These are phyloP conservation scores for Suillus subluteus DNA, from an alignment of 768 basidiomycete genomes.

Conservation along the genomic window DNA sequence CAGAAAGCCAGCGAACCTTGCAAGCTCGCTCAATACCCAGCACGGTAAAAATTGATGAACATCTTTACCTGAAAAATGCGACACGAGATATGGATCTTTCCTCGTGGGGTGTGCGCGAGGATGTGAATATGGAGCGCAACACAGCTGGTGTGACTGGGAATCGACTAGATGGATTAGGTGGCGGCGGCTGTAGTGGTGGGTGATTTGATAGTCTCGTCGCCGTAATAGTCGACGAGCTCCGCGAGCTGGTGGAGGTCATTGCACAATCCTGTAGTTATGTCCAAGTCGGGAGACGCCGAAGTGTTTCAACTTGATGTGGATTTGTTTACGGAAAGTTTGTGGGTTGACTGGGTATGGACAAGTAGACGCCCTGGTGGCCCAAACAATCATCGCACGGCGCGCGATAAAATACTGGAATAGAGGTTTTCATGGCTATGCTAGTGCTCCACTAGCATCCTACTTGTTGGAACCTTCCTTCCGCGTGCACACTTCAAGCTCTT, in stretches of 20 bases:
- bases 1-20: slow-evolving; percentile 80
- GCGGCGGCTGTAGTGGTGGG: slow-evolving; percentile 40
- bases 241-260: slow-evolving; percentile 44
- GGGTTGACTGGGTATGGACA: slow-evolving; percentile 5
- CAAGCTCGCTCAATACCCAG: slow-evolving; percentile 4
- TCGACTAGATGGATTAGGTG: slow-evolving; percentile 54
- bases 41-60: slow-evolving; percentile 10
- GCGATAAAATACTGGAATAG: background rate
- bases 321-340: background rate
- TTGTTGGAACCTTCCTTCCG: background rate
- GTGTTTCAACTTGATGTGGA: background rate
- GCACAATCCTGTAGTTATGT: slow-evolving; percentile 3
- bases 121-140: slow-evolving; percentile 82
- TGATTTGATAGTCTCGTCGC: slow-evolving; percentile 36
- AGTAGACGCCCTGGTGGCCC: slow-evolving; percentile 4
- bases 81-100: slow-evolving; percentile 84
- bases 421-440: background rate
- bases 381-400: background rate
- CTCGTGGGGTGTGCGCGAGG: slow-evolving; percentile 78
- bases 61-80: slow-evolving; percentile 78
- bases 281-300: slow-evolving; percentile 1
- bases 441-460: slow-evolving; percentile 7
- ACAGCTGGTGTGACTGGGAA: slow-evolving; percentile 86
- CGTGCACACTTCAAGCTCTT: background rate
- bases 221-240: slow-evolving; percentile 54